Conservation (phyloP, 2,329 filamentous ascomycete genomes). For the Phyllosticta paracitricarpa region DNA sequence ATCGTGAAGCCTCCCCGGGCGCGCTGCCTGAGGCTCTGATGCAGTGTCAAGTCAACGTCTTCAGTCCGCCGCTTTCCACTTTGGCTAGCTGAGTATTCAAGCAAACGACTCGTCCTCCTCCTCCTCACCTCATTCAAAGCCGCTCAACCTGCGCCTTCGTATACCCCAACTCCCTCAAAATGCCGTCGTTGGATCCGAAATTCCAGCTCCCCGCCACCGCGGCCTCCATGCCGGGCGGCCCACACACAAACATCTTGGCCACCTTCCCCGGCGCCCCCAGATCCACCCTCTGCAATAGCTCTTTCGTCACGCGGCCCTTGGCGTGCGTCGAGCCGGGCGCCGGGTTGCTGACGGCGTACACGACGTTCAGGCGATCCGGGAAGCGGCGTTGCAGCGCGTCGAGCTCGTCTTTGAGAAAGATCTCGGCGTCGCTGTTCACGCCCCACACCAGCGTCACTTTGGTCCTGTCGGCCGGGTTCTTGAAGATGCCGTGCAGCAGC, state of each 20-base stretch:
- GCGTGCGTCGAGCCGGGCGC: constrained; percentile 31
- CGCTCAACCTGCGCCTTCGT: constrained; percentile 47
- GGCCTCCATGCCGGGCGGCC: constrained; percentile 57
- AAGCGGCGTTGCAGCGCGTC: constrained; percentile 39
- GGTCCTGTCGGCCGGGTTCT: constrained; percentile 52
- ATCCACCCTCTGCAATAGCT: constrained; percentile 44
- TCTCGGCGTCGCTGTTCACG: constrained; percentile 54
- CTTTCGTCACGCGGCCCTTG: constrained; percentile 50
- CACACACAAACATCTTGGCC: constrained; percentile 58
- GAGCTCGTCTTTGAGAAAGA: constrained; percentile 49
- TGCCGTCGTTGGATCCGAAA: fast-evolving
- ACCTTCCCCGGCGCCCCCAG: constrained; percentile 29
- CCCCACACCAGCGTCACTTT: constrained; percentile 56
- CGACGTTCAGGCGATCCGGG: constrained; percentile 46
- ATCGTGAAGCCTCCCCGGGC: too few relatives aligned
- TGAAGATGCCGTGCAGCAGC: constrained; percentile 51
- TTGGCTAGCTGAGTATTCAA: too few relatives aligned
- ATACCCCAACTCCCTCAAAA: constrained; percentile 50
- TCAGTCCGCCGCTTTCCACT: too few relatives aligned
- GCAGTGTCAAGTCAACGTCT: too few relatives aligned
- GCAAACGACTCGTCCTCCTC: too few relatives aligned
- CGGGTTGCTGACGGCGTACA: constrained; percentile 48
- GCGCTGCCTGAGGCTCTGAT: too few relatives aligned
- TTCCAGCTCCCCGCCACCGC: constrained; percentile 44
- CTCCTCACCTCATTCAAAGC: constrained; percentile 34